Evolutionary conservation across 805 yeast species (phyloP), one percentile per base, ranked within the genome.

Genomic region (Phaffomyces antillensis): DNA sequence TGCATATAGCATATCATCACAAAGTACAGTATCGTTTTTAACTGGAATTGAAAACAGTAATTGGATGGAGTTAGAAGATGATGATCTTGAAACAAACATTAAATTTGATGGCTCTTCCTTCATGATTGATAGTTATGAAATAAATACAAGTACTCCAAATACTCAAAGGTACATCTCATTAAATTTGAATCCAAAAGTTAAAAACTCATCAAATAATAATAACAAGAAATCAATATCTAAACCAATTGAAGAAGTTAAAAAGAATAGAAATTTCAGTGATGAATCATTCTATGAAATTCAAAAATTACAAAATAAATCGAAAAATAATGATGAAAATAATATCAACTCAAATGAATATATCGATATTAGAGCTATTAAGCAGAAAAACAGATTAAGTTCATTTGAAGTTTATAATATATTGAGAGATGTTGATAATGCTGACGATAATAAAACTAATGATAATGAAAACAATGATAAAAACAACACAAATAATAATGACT

Each of bases 31-130:
- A 6, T 53, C 55, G 4, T 38, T 52, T 26, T 43, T 48, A 25
- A 44, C 53, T 3, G 60, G 71, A 17, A 37, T 41, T 10, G 44
- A 37, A 33, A 28, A 13, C 77, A 72, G 36, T 65, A 71, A 68
- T 44, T 76, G 81, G 80, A 74, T 75, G 79, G 79, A 75, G 43
- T 73, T 78, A 4, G 52, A 59, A 42, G 65, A 60, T 25, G 53
- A 46, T 18, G 20, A 15, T 43, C n/a, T n/a, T n/a, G n/a, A n/a
- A n/a, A n/a, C n/a, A n/a, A 43, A 20, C n/a, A 47, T 4, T 7
- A 11, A 12, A 30, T 10, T 26, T 9, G 28, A 26, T 26, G 28
- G 11, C 3, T 26, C 28, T 26, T n/a, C n/a, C n/a, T n/a, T n/a
- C n/a, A 26, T 26, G 3, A 9, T 26, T 26, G 28, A 12, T 26